Evolutionary conservation across 306 rosid species (phyloP).

Genomic region (Quercus rubra): DNA sequence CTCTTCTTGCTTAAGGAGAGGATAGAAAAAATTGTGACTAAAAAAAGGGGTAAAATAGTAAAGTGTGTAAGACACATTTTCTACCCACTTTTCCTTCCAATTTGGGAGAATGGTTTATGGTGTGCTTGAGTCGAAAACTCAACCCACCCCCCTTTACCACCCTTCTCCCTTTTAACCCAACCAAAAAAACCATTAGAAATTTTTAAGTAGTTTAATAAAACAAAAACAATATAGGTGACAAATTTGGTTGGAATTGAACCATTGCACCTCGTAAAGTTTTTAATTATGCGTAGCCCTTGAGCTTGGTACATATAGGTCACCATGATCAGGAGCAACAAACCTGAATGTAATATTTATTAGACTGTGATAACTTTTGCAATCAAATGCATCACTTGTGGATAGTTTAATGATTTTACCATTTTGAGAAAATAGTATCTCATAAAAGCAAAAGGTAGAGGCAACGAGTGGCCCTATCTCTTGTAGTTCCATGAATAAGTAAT

Average conservation of each 20-base stretch:
- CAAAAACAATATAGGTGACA: neutral
- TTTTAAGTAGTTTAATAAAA: neutral
- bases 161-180: no score
- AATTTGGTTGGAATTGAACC: neutral
- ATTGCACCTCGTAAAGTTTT: neutral
- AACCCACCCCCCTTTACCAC: no score
- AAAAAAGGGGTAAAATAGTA: no score
- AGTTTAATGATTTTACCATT: neutral
- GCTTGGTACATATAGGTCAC: neutral
- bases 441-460: neutral
- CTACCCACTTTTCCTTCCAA: no score
- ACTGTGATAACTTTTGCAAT: neutral
- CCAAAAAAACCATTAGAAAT: neutral
- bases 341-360: neutral
- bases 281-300: neutral
- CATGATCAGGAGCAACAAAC: neutral
- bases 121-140: no score
- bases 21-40: no score
- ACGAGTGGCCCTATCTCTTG: neutral
- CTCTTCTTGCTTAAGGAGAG: no score
- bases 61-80: no score
- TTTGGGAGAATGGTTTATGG: no score
- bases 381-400: neutral
- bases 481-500: conserved; percentile 1
- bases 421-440: neutral